phyloP scores from a whole-genome alignment of 2,329 filamentous ascomycete genomes.

The Trichoderma lentiforme region DNA sequence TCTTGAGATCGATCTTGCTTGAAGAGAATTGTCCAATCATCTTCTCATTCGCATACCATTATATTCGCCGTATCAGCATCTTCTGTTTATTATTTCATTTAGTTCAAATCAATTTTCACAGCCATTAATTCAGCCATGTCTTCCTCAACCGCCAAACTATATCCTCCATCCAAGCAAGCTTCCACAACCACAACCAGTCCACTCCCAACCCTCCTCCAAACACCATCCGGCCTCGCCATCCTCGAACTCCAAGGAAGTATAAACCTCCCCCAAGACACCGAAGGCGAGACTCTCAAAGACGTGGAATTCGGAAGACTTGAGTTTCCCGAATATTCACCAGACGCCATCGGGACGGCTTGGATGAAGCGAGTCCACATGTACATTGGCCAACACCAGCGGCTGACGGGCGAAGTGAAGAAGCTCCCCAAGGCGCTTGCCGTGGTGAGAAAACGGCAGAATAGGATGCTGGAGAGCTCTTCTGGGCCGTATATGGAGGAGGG shows the following conservation, averaged over 20 bases:
- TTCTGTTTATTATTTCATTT: neutral
- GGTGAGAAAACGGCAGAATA: conserved; percentile 56
- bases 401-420: conserved; percentile 89
- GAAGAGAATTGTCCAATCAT: neutral
- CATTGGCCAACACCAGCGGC: conserved; percentile 81
- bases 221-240: conserved; percentile 82
- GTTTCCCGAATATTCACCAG: conserved; percentile 68
- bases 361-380: conserved; percentile 89
- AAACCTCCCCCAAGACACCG: conserved; percentile 59
- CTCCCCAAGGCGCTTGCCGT: conserved; percentile 74
- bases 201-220: conserved; percentile 80
- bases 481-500: conserved; percentile 33
- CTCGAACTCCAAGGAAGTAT: conserved; percentile 91
- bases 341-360: conserved; percentile 60
- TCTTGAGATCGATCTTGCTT: neutral
- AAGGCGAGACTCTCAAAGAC: conserved; percentile 31
- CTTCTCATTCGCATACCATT: neutral
- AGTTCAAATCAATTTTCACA: neutral
- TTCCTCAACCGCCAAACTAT: conserved; percentile 35
- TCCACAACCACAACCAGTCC: conserved; percentile 42
- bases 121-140: conserved; percentile 26
- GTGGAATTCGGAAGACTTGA: conserved; percentile 64
- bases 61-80: too few relatives aligned
- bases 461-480: conserved; percentile 43
- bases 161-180: conserved; percentile 35